Evolutionary conservation across 805 yeast species (phyloP).

Genomic region (Yarrowia deformans): DNA sequence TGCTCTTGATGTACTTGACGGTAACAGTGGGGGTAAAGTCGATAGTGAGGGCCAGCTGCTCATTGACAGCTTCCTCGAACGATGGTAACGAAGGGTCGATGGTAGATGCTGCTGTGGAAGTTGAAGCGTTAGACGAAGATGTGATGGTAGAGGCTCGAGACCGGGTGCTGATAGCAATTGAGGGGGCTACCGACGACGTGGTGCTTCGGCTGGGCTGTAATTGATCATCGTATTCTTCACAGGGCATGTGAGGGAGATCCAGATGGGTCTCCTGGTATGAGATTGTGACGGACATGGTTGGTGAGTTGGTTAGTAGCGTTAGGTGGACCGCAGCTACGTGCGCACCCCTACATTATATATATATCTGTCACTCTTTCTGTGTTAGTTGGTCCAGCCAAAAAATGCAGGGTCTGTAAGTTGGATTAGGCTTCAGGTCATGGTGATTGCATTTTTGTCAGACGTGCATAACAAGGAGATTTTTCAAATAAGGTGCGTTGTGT

Average conservation of each 20-base stretch:
- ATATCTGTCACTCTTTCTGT: conserved; percentile 15
- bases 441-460: conserved; percentile 35
- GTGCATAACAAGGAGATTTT: conserved; percentile 35
- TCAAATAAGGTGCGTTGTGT: conserved; percentile 1
- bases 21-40: conserved; percentile 22
- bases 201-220: conserved; percentile 13
- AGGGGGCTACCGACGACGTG: conserved; percentile 9
- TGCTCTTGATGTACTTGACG: conserved; percentile 14
- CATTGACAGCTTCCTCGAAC: conserved; percentile 32
- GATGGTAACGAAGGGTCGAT: conserved; percentile 28
- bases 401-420: conserved; percentile 33
- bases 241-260: conserved; percentile 37
- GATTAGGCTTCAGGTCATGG: conserved; percentile 23
- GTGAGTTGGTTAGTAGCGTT: not conserved
- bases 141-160: conserved; percentile 17
- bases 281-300: conserved; percentile 8
- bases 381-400: conserved; percentile 2
- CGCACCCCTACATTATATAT: conserved; percentile 16
- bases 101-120: conserved; percentile 11
- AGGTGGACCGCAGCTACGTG: not conserved
- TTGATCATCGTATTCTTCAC: conserved; percentile 30
- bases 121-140: not conserved
- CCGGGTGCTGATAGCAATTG: conserved; percentile 2
- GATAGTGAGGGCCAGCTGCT: conserved; percentile 30
- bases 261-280: conserved; percentile 27